These are phyloP conservation scores for Galerina marginata DNA, from an alignment of 768 basidiomycete species.

Conservation along the genomic window DNA sequence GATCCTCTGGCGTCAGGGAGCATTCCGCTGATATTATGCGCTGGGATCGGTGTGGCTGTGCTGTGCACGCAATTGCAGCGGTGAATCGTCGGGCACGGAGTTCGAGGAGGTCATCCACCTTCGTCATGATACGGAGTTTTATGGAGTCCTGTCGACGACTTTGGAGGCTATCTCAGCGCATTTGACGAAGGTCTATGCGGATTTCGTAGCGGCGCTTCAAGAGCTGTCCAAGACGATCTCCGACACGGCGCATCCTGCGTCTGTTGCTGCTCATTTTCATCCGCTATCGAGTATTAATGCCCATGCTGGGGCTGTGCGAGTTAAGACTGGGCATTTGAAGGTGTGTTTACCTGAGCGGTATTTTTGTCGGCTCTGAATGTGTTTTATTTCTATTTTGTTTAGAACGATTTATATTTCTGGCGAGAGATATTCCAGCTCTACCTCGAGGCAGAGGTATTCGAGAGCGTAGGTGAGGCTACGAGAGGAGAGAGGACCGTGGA, in stretches of 20 bases:
- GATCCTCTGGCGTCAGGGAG: not conserved
- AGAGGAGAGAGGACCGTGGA: conserved; percentile 73
- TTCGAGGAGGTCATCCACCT: conserved; percentile 79
- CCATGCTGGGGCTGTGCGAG: conserved; percentile 39
- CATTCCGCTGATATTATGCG: too few species aligned
- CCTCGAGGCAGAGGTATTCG: conserved; percentile 85
- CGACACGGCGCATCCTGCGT: conserved; percentile 48
- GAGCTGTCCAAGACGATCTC: conserved; percentile 44
- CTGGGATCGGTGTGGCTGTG: not conserved
- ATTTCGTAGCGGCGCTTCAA: conserved; percentile 50
- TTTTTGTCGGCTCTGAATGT: not conserved
- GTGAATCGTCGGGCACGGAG: conserved; percentile 4
- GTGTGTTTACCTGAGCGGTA: conserved; percentile 14
- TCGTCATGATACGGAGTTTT: conserved; percentile 81
- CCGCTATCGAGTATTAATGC: conserved; percentile 50
- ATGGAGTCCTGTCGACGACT: conserved; percentile 68
- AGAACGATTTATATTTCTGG: conserved; percentile 86
- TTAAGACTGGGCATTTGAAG: conserved; percentile 29
- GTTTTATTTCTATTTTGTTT: not conserved
- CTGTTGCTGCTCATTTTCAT: conserved; percentile 41
- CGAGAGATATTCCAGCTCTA: conserved; percentile 89
- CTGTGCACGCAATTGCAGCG: not conserved
- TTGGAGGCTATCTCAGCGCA: conserved; percentile 58
- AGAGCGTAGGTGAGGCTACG: conserved; percentile 64
- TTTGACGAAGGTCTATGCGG: conserved; percentile 52